Base-by-base conservation (phyloP, 305 asterid species). In the Rubia tinctorum region DNA sequence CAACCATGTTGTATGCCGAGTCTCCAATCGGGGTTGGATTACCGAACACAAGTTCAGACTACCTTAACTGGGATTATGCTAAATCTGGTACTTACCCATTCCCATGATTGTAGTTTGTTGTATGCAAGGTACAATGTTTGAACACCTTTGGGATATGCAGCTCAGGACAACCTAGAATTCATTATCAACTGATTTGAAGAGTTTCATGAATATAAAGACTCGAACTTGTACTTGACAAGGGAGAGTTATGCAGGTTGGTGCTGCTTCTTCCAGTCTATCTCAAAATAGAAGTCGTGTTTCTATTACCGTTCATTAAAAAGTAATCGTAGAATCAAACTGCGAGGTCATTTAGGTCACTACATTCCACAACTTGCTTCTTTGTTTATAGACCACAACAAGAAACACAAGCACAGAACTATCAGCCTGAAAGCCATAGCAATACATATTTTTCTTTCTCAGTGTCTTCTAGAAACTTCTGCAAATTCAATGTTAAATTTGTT, bases 241-340 rank as follows among this genome's bases (percentile, higher is more conserved):
- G 97, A 88, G 80, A 89, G 97, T 71, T 91, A 88, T 81, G 97
- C 85, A 75, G 96, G 97, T 91, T 84, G 18, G 44, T 23, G n/a
- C n/a, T n/a, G n/a, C n/a, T n/a, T n/a, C n/a, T n/a, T n/a, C n/a
- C n/a, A n/a, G n/a, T n/a, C n/a, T n/a, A n/a, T 27, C 10, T 17
- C 40, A 12, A 27, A 12, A 15, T 13, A 4, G 17, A 22, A 51
- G 40, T 40, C 20, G 8, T 62, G 55, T 34, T 71, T 56, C 71
- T 14, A 3, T 47, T 53, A 37, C 68, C 68, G 9, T 34, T 30
- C 11, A 34, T 8, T 0, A 7, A 30, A 6, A 37, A 13, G 11
- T 30, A 56, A 39, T 47, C 15, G 4, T 22, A 44, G 15, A 27
- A 55, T 66, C n/a, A 71, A 76, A 55, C 78, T 7, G 4, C 85